Conservation (phyloP, 2,329 filamentous ascomycete genomes). For the Tolypocladium sp. region DNA sequence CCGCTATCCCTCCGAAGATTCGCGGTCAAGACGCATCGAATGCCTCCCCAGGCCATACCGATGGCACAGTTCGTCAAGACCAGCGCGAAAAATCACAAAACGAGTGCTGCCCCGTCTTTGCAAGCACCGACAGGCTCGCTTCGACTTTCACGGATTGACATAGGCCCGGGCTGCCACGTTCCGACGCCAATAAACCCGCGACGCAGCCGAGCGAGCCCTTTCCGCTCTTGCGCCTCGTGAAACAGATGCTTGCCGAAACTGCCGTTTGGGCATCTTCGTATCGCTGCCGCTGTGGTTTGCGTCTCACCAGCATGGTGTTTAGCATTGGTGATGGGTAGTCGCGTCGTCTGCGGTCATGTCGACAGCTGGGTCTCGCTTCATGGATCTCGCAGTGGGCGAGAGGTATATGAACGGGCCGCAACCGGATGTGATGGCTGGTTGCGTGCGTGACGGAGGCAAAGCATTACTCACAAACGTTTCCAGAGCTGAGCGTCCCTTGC, state of each 20-base stretch:
- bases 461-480: not conserved
- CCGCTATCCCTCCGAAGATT: not conserved
- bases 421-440: not conserved
- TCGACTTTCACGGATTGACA: not conserved
- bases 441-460: not conserved
- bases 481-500: not conserved
- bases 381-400: not conserved
- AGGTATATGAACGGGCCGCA: not conserved
- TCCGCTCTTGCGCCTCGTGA: not conserved
- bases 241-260: not conserved
- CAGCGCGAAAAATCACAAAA: not conserved
- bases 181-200: not conserved
- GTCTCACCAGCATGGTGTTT: not conserved
- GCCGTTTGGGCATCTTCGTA: not conserved
- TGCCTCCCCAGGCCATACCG: not conserved
- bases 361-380: too few relatives aligned
- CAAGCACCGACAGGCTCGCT: not conserved
- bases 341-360: not conserved
- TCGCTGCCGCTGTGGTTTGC: not conserved
- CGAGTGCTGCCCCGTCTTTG: not conserved
- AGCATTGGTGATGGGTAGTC: not conserved
- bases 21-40: not conserved
- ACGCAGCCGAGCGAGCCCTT: not conserved
- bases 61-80: not conserved
- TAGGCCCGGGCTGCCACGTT: not conserved